These are phyloP conservation scores for Aspergillus sp. DNA, from an alignment of 2,329 filamentous ascomycete species.

Conservation along the genomic window DNA sequence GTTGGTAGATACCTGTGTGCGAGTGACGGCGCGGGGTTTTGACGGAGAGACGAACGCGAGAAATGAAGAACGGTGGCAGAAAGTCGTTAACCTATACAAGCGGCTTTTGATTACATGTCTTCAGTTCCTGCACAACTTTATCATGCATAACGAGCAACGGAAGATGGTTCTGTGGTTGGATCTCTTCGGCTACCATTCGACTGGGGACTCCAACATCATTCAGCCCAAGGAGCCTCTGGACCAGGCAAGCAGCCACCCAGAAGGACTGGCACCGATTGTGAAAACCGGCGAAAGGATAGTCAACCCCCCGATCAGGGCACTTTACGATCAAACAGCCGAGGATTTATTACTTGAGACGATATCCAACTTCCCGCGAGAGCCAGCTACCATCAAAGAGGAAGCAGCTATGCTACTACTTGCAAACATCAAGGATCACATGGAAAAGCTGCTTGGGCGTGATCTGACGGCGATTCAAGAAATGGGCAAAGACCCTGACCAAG, in stretches of 20 bases:
- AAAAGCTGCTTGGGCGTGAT: conserved; percentile 45
- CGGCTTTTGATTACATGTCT: conserved; percentile 64
- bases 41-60: conserved; percentile 62
- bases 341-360: conserved; percentile 45
- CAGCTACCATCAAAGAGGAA: conserved; percentile 47
- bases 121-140: conserved; percentile 67
- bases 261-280: conserved; percentile 45
- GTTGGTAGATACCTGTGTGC: conserved; percentile 63
- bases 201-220: conserved; percentile 46
- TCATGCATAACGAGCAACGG: conserved; percentile 64
- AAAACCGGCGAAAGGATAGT: conserved; percentile 44
- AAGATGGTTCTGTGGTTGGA: conserved; percentile 67
- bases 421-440: conserved; percentile 51
- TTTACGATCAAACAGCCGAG: conserved; percentile 46
- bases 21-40: conserved; percentile 64
- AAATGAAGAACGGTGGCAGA: conserved; percentile 66
- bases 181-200: conserved; percentile 60
- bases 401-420: conserved; percentile 48
- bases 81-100: conserved; percentile 65
- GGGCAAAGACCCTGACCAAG: conserved; percentile 46
- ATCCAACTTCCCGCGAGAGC: conserved; percentile 44
- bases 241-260: conserved; percentile 31
- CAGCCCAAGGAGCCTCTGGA: conserved; percentile 45
- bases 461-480: conserved; percentile 47
- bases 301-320: conserved; percentile 41